phyloP scores from a whole-genome alignment of 352 stramenopile species.

The Phytophthora quininea region DNA sequence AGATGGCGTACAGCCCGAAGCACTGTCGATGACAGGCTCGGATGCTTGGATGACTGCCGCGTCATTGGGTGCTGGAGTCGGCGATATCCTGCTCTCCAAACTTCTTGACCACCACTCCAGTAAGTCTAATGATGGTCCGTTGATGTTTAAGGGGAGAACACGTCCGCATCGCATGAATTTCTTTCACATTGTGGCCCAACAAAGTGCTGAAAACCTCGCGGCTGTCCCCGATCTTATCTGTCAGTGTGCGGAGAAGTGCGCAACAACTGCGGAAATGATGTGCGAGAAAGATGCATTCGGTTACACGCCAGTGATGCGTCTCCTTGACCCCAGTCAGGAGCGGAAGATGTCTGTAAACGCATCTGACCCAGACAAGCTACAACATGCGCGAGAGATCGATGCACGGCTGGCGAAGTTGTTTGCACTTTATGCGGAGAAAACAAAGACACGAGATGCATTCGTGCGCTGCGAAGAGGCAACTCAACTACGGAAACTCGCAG shows the following conservation, averaged over 20 bases:
- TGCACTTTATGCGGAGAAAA: conserved; percentile 57
- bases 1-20: conserved; percentile 42
- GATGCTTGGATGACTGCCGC: conserved; percentile 71
- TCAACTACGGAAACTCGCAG: conserved; percentile 9
- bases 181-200: conserved; percentile 61
- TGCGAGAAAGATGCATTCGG: conserved; percentile 52
- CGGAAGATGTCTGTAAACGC: conserved; percentile 32
- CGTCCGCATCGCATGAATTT: conserved; percentile 47
- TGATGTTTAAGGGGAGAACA: conserved; percentile 37
- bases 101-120: conserved; percentile 55
- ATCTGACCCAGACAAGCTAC: conserved; percentile 40
- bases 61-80: conserved; percentile 28
- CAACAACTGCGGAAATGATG: conserved; percentile 42
- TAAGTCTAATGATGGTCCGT: conserved; percentile 31
- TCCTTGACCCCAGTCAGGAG: conserved; percentile 43
- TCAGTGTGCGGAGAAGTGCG: conserved; percentile 42
- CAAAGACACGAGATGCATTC: conserved; percentile 39
- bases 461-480: conserved; percentile 40
- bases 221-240: conserved; percentile 40
- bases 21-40: conserved; percentile 43
- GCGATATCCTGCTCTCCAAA: conserved; percentile 53
- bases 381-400: conserved; percentile 45
- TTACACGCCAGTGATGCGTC: conserved; percentile 55
- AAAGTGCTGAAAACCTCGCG: conserved; percentile 27
- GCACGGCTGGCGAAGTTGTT: conserved; percentile 49